Evolutionary conservation across 495 filamentous ascomycete species (phyloP).

Genomic region (Mytilinidion resinicola): DNA sequence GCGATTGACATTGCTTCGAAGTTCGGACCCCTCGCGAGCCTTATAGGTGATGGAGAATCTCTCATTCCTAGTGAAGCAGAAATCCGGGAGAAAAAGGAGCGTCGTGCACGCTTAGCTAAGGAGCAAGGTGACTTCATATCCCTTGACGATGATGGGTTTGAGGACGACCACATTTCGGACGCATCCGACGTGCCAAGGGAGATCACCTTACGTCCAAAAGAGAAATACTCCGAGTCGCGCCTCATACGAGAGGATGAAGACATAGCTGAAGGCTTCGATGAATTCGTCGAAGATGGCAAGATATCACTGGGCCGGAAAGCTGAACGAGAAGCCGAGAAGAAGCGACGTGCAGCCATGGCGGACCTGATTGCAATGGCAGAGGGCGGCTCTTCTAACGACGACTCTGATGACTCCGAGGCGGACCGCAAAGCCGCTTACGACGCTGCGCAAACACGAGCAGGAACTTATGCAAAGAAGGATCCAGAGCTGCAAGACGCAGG

Average conservation of each 20-base stretch:
- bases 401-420: constrained; percentile 66
- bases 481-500: constrained; percentile 35
- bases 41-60: constrained; percentile 26
- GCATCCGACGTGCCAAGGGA: constrained; percentile 45
- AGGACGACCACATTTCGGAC: constrained; percentile 37
- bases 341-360: constrained; percentile 68
- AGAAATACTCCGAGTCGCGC: constrained; percentile 59
- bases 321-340: constrained; percentile 63
- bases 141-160: constrained; percentile 52
- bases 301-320: constrained; percentile 74
- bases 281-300: constrained; percentile 79
- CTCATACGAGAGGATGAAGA: constrained; percentile 84
- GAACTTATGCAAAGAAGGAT: constrained; percentile 51
- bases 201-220: constrained; percentile 43
- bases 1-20: constrained; percentile 64
- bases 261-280: constrained; percentile 90
- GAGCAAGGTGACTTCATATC: constrained; percentile 74
- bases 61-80: constrained; percentile 78
- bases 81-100: constrained; percentile 85
- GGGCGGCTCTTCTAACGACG: constrained; percentile 38
- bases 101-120: constrained; percentile 70
- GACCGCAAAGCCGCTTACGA: constrained; percentile 83
- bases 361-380: constrained; percentile 82
- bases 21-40: constrained; percentile 46
- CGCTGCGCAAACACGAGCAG: constrained; percentile 75